These are phyloP conservation scores for Acer saccharum DNA, from an alignment of 345 rosid genomes.

Conservation along the genomic window DNA sequence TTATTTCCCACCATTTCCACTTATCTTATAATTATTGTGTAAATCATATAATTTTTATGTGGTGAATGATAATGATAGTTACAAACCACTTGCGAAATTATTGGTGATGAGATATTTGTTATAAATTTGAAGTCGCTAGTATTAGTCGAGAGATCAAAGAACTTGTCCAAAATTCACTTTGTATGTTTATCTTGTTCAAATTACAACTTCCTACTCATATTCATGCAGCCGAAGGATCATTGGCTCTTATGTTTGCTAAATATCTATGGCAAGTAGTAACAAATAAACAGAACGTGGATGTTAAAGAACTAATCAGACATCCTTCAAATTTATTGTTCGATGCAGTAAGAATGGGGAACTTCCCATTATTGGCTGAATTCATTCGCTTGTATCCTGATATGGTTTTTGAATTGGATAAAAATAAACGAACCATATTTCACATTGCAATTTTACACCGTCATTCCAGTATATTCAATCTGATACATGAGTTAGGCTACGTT, in stretches of 20 bases:
- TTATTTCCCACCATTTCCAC: too few relatives aligned
- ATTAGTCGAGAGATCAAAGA: too few relatives aligned
- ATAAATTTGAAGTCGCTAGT: too few relatives aligned
- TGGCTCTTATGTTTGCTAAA: not conserved
- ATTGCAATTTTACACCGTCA: slow-evolving; percentile 25
- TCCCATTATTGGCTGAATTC: not conserved
- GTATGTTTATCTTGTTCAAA: too few relatives aligned
- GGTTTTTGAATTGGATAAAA: slow-evolving; percentile 10
- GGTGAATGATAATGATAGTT: too few relatives aligned
- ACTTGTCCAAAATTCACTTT: not conserved
- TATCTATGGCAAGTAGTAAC: not conserved
- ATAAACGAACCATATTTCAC: slow-evolving; percentile 22
- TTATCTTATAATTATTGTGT: too few relatives aligned
- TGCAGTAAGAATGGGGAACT: not conserved
- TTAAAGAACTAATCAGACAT: not conserved
- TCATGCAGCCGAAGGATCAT: too few relatives aligned
- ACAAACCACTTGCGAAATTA: too few relatives aligned
- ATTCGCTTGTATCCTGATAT: slow-evolving; percentile 18
- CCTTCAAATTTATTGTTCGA: not conserved
- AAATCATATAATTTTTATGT: too few relatives aligned
- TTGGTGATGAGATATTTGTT: too few relatives aligned
- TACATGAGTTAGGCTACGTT: slow-evolving; percentile 16
- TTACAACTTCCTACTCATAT: too few relatives aligned
- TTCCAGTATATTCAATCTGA: slow-evolving; percentile 15
- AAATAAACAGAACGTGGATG: not conserved